Evolutionary conservation across 306 rosid species (phyloP).

Genomic region (Ziziphus jujuba): DNA sequence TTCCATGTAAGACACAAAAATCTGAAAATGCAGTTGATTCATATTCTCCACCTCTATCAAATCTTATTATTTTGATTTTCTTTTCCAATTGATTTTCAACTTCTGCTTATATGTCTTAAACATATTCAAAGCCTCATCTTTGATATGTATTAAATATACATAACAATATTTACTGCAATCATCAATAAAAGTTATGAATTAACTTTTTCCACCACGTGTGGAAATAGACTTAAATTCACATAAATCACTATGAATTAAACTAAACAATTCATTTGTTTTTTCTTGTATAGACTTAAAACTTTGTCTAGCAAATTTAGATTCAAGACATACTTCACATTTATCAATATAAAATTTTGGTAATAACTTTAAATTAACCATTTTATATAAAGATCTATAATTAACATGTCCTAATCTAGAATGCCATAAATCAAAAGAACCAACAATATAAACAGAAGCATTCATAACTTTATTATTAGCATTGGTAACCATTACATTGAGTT

Average conservation of each 20-base stretch:
- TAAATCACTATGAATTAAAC: not conserved
- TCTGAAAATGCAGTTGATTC: too few relatives aligned
- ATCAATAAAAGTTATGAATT: not conserved
- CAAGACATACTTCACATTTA: not conserved
- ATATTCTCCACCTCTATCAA: too few relatives aligned
- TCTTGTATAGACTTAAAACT: not conserved
- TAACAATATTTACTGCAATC: not conserved
- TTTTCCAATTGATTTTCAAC: too few relatives aligned
- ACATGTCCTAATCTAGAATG: not conserved
- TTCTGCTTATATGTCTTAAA: too few relatives aligned
- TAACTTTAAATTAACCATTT: not conserved
- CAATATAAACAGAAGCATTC: too few relatives aligned
- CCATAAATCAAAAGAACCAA: not conserved
- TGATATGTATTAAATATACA: not conserved
- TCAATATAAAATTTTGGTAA: not conserved
- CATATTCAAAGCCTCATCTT: too few relatives aligned
- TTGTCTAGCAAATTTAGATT: not conserved
- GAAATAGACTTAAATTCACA: not conserved
- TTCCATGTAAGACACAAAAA: too few relatives aligned
- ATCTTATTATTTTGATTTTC: too few relatives aligned
- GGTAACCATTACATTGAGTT: too few relatives aligned
- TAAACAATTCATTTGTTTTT: too few relatives aligned
- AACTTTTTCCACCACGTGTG: not conserved
- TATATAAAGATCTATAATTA: too few relatives aligned
- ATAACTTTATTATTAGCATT: too few relatives aligned